These are phyloP conservation scores for Macrophomina phaseolina DNA, from an alignment of 2,329 filamentous ascomycete species.

Conservation along the genomic window DNA sequence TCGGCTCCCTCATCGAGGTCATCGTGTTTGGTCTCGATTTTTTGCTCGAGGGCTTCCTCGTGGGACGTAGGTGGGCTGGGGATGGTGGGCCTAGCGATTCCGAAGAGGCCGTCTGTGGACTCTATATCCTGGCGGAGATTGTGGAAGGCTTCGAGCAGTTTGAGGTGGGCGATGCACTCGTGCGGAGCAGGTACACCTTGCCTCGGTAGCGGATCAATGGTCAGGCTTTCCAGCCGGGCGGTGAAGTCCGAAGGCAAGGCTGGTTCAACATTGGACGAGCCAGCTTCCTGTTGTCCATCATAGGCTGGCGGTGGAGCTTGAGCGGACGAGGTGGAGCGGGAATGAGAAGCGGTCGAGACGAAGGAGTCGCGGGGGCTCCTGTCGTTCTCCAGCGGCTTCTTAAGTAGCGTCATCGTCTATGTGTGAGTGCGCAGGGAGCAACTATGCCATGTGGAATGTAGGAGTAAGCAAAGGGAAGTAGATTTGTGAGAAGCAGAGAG, in stretches of 20 bases:
- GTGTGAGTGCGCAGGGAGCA: background rate
- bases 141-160: constrained; percentile 72
- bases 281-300: constrained; percentile 6
- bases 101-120: constrained; percentile 70
- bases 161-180: constrained; percentile 74
- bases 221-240: constrained; percentile 11
- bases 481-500: background rate
- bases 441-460: background rate
- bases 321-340: background rate
- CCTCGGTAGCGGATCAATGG: background rate
- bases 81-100: constrained; percentile 46
- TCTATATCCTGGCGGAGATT: constrained; percentile 70
- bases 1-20: background rate
- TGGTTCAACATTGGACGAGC: background rate
- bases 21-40: background rate
- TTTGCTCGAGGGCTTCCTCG: background rate
- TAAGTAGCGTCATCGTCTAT: constrained; percentile 3
- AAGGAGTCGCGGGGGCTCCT: constrained; percentile 21
- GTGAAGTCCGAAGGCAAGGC: constrained; percentile 22
- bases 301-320: constrained; percentile 20
- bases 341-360: background rate
- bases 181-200: constrained; percentile 9
- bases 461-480: background rate
- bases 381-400: constrained; percentile 39
- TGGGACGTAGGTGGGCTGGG: background rate